These are phyloP conservation scores for Yarrowia porcina DNA, from an alignment of 805 yeast species.

Conservation along the genomic window DNA sequence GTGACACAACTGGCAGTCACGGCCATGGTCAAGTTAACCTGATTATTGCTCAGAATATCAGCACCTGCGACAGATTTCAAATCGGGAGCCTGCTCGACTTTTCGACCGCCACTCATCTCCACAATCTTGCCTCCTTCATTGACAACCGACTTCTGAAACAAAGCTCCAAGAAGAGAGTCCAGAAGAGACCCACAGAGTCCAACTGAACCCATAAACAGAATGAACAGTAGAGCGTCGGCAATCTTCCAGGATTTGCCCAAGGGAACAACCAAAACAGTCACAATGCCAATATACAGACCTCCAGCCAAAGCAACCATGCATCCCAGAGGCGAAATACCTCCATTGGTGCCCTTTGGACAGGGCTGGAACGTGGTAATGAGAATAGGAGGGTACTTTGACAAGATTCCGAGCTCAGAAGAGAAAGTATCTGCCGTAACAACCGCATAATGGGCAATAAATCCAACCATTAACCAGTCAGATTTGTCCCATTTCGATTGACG, in stretches of 20 bases:
- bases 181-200: constrained; percentile 43
- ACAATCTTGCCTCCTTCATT: constrained; percentile 41
- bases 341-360: constrained; percentile 50
- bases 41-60: constrained; percentile 42
- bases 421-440: constrained; percentile 49
- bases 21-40: constrained; percentile 42
- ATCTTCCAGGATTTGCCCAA: constrained; percentile 29
- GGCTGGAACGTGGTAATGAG: constrained; percentile 43
- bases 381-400: constrained; percentile 41
- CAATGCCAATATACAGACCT: constrained; percentile 38
- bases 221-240: constrained; percentile 28
- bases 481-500: constrained; percentile 7
- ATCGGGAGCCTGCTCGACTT: constrained; percentile 28
- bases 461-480: constrained; percentile 31
- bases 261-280: constrained; percentile 36
- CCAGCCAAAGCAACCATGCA: constrained; percentile 41
- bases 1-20: constrained; percentile 35
- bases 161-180: constrained; percentile 46
- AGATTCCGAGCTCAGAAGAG: constrained; percentile 48
- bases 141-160: constrained; percentile 41
- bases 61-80: constrained; percentile 39
- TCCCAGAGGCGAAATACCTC: constrained; percentile 44
- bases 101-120: constrained; percentile 37
- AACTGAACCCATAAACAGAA: constrained; percentile 35
- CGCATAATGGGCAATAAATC: constrained; percentile 42